Base-by-base conservation (phyloP, 2,329 filamentous ascomycete genomes). In the Scedosporium boydii region DNA sequence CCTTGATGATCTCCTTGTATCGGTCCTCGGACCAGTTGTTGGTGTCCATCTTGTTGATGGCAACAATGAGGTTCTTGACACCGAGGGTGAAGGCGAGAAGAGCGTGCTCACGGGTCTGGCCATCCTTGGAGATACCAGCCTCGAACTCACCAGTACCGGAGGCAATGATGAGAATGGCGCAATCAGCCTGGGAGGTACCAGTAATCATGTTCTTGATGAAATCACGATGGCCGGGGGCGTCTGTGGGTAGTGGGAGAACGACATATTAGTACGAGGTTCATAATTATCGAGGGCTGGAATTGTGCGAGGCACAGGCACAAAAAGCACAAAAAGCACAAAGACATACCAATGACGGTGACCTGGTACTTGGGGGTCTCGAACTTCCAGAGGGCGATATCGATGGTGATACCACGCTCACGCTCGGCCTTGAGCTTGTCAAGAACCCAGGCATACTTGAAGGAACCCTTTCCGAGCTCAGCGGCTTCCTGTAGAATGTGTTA, bases 141-240 rank as follows among this genome's bases (percentile, higher is more conserved):
- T 99, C 95, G 89, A 99, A 99, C 88, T 99, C 95, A 97, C 95
- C 95, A 91, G 92, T 96, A 87, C 95, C 95, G 77, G 95, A 92
- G 75, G 93, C 95, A 83, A 99, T 99, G 85, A 99, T 98, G 86
- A 99, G 93, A 81, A 99, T 91, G 77, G 95, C 95, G 84, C 95
- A 98, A 79, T 99, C 95, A 75, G 95, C 95, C 90, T 98, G 95
- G 81, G 95, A 99, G 78, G 95, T 98, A 93, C 95, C 95, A 89
- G 95, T 98, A 82, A 99, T 99, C 95, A 99, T 99, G 93, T 98
- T 99, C 93, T 99, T 99, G 91, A 99, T 98, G 88, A 98, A 99
- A 79, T 99, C 95, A 95, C 95, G 93, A 84, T 99, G 95, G 83
- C 95, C 95, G 76, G 95, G 95, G 80, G 95, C 95, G 77, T 99